Evolutionary conservation across 2,329 filamentous ascomycete species (phyloP).

Genomic region (Ophiocordyceps polyrhachis-furcata): DNA sequence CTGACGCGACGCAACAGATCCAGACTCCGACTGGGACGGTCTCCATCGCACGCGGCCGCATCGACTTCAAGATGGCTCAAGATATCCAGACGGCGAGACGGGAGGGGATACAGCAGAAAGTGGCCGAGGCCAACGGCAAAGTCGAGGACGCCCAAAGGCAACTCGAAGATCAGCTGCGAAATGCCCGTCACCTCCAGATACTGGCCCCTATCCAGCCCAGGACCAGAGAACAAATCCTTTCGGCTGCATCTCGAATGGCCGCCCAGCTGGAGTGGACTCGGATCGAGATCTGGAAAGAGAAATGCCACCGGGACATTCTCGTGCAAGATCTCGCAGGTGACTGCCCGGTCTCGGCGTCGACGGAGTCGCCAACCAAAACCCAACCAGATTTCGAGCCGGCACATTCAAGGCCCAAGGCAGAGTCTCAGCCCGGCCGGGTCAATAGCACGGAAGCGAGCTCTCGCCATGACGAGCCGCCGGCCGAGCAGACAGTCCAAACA

Average conservation of each 20-base stretch:
- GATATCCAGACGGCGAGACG: constrained; percentile 71
- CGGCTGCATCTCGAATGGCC: constrained; percentile 66
- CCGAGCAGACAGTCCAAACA: constrained; percentile 12
- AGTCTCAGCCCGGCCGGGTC: constrained; percentile 10
- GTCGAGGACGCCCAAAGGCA: constrained; percentile 54
- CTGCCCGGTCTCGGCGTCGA: constrained; percentile 5
- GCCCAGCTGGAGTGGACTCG: constrained; percentile 88
- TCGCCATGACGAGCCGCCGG: constrained; percentile 9
- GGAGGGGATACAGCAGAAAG: constrained; percentile 67
- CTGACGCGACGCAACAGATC: constrained; percentile 38
- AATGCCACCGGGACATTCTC: constrained; percentile 78
- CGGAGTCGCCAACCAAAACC: constrained; percentile 6
- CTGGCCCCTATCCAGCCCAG: constrained; percentile 82
- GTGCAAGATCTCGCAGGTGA: constrained; percentile 75
- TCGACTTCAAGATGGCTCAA: constrained; percentile 66
- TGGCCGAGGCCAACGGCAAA: constrained; percentile 66
- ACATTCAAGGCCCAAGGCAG: constrained; percentile 1
- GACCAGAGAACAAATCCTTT: constrained; percentile 70
- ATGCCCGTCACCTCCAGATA: constrained; percentile 77
- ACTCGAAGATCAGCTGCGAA: constrained; percentile 66
- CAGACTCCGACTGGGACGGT: constrained; percentile 58
- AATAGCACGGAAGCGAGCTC: constrained; percentile 8
- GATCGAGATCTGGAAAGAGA: constrained; percentile 82
- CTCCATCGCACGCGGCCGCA: constrained; percentile 51
- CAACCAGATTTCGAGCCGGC: constrained; percentile 7